phyloP scores from a whole-genome alignment of 1,284 basidiomycete species.

The Termitomyces sp. region DNA sequence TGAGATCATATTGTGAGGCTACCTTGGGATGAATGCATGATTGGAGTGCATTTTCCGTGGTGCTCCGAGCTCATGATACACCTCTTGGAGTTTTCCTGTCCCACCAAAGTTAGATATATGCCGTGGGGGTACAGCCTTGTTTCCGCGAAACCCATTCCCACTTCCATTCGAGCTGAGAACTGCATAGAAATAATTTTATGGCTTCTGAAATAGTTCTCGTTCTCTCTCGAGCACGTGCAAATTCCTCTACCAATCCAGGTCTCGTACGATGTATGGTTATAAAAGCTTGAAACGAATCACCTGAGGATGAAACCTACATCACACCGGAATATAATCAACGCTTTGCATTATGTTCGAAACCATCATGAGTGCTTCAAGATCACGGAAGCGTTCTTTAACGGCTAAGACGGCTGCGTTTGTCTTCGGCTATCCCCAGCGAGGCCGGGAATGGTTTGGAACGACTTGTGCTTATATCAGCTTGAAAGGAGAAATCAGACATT shows the following conservation, averaged over 20 bases:
- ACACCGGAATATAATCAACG: neutral
- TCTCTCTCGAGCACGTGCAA: neutral
- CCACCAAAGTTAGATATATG: conserved; percentile 11
- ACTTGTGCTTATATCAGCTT: neutral
- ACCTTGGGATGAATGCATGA: neutral
- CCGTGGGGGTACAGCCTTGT: conserved; percentile 12
- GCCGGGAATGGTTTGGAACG: neutral
- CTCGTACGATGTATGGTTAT: neutral
- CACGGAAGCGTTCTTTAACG: neutral
- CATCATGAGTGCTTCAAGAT: neutral
- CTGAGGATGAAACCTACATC: neutral
- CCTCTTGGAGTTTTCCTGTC: neutral
- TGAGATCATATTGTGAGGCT: neutral
- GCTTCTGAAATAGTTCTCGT: neutral
- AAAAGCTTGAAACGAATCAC: neutral
- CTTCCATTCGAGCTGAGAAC: neutral
- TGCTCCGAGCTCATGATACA: neutral
- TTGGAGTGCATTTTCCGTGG: no score
- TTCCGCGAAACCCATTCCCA: conserved; percentile 1
- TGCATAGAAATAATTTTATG: neutral
- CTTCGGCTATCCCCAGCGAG: neutral
- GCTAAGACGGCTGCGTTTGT: neutral
- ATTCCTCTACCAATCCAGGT: neutral
- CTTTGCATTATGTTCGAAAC: neutral
- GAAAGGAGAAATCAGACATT: neutral